These are phyloP conservation scores for Fusarium succisae DNA, from an alignment of 2,329 filamentous ascomycete species.

Conservation along the genomic window DNA sequence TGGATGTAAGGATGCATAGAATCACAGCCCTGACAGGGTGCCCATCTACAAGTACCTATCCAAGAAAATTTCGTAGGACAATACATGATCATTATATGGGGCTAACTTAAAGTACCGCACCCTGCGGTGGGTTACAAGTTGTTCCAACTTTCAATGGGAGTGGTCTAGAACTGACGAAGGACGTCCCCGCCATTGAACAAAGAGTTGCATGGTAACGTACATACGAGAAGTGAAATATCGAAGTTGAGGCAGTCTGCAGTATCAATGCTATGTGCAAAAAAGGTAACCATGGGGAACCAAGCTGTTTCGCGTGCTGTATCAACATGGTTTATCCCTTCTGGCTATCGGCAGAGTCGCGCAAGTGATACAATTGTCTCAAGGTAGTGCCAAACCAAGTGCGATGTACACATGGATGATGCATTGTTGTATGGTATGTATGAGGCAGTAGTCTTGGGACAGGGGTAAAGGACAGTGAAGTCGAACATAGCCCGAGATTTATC, in stretches of 20 bases:
- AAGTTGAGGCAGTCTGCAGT: not conserved
- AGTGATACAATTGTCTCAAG: slow-evolving; percentile 42
- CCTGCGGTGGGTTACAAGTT: slow-evolving; percentile 29
- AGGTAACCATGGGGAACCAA: not conserved
- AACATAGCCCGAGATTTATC: slow-evolving; percentile 42
- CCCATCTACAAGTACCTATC: slow-evolving; percentile 45
- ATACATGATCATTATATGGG: slow-evolving; percentile 49
- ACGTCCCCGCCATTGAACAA: slow-evolving; percentile 27
- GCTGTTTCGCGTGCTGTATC: slow-evolving; percentile 21
- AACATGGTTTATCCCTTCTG: slow-evolving; percentile 13
- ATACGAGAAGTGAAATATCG: not conserved
- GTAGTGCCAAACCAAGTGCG: slow-evolving; percentile 36
- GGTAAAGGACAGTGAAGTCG: slow-evolving; percentile 35
- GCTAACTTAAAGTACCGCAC: slow-evolving; percentile 43
- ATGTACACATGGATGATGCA: slow-evolving; percentile 19
- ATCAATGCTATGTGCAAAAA: not conserved
- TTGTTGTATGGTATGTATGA: slow-evolving; percentile 32
- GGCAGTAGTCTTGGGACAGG: slow-evolving; percentile 28
- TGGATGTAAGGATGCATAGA: slow-evolving; percentile 18
- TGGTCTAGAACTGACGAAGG: slow-evolving; percentile 40
- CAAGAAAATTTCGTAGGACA: slow-evolving; percentile 48
- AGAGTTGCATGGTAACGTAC: not conserved
- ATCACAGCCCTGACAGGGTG: slow-evolving; percentile 38
- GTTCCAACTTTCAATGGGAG: slow-evolving; percentile 31
- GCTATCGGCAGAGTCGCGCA: slow-evolving; percentile 20